Percentiles rank a stretch among this genome's conserved stretches.
Conservation (phyloP, 1,139 yeast genomes). For the Saccharomycopsis hybrid region DNA sequence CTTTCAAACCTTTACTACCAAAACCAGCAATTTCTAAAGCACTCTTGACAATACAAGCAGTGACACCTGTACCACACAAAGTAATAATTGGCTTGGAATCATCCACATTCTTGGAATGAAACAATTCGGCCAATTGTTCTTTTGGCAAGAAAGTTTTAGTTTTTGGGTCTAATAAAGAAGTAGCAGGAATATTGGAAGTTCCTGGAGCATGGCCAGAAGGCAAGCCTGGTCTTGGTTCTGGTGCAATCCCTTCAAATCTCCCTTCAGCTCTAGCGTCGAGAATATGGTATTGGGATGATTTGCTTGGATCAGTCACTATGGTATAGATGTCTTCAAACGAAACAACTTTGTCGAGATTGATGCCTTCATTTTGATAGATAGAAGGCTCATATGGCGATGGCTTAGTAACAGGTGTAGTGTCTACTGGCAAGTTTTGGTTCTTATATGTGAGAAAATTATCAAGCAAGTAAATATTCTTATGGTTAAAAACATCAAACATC, state of each 20-base stretch:
- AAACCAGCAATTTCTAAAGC: conserved; percentile 58
- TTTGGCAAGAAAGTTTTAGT: conserved; percentile 43
- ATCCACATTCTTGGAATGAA: conserved; percentile 34
- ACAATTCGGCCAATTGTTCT: conserved; percentile 39
- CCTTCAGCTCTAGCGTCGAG: conserved; percentile 78
- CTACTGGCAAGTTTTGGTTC: conserved; percentile 34
- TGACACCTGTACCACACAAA: conserved; percentile 94
- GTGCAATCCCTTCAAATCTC: conserved; percentile 69
- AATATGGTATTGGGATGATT: conserved; percentile 44
- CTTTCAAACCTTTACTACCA: conserved; percentile 43
- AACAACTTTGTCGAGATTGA: conserved; percentile 45
- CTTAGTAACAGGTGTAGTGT: conserved; percentile 24
- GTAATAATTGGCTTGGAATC: conserved; percentile 61
- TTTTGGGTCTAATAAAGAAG: conserved; percentile 46
- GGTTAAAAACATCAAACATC: conserved; percentile 79
- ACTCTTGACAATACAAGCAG: conserved; percentile 76
- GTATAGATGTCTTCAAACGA: conserved; percentile 56
- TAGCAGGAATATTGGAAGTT: conserved; percentile 71
- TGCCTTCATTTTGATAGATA: conserved; percentile 33
- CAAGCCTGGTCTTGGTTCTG: conserved; percentile 86
- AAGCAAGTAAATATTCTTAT: conserved; percentile 55
- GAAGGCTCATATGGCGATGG: conserved; percentile 24
- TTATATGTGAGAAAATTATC: conserved; percentile 60
- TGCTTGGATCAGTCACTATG: conserved; percentile 44
- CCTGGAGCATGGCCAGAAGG: conserved; percentile 88